Base-by-base conservation (phyloP, 768 basidiomycete genomes). In the Lactarius deliciosus region DNA sequence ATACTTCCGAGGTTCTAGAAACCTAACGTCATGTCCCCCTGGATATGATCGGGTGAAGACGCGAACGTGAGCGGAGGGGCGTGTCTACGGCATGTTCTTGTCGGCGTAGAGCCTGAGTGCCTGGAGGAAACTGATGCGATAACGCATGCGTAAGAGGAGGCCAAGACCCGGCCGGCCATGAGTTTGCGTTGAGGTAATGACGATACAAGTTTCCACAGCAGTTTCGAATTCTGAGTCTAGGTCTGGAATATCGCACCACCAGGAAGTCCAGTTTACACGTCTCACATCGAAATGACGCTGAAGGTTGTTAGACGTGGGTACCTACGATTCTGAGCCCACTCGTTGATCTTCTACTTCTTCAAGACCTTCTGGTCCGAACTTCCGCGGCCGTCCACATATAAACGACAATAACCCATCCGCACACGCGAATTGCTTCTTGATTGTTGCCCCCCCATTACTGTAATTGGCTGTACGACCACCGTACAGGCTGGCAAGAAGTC, bases 111-210 rank as follows among this genome's bases (percentile, higher is more conserved):
- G 34, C 34, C 9, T 34, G 34, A 34, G 11, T 25, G 22, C 22
- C 22, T 47, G 45, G 9, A 22, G n/a, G 45, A 11, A 22, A 6
- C 50, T 22, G 25, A 53, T 16, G 47, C 50, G 15, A 53, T 53
- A 53, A 53, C 6, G 50, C 13, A 16, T 15, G 22, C 15, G 25
- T 25, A 6, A 2, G 50, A 4, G 47, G 11, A 13, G 22, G 47
- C 47, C 5, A 50, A 50, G 47, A 50, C 47, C 47, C 47, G 47
- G 47, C 47, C 47, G 47, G 10, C 47, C 47, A 50, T 50, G 47
- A 50, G n/a, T 13, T 22, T 50, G n/a, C n/a, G 10, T 47, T 11
- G n/a, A 10, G 9, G 43, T n/a, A 45, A 5, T n/a, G 45, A 38
- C 36, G 45, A 50, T 22, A 50, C 13, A 18, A 13, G 47, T 25